These are phyloP conservation scores for Candida easanensis DNA, from an alignment of 805 yeast genomes.

Conservation along the genomic window DNA sequence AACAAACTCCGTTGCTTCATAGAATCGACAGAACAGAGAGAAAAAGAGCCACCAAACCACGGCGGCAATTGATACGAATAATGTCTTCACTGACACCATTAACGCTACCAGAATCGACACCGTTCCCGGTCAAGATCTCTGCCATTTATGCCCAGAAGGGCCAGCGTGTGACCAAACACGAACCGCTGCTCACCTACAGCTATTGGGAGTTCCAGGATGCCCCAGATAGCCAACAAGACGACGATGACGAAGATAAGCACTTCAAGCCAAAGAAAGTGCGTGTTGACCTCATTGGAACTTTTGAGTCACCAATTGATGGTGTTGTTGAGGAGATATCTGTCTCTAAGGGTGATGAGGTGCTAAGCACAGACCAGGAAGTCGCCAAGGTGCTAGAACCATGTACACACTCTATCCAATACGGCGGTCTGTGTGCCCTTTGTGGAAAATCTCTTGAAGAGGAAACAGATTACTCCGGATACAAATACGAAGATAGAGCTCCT, in stretches of 20 bases:
- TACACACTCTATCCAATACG: conserved; percentile 88
- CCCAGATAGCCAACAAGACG: conserved; percentile 26
- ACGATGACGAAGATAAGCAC: conserved; percentile 12
- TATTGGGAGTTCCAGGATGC: conserved; percentile 42
- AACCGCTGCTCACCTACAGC: conserved; percentile 39
- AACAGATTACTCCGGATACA: conserved; percentile 68
- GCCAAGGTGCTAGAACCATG: conserved; percentile 76
- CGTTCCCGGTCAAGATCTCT: conserved; percentile 39
- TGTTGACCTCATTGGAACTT: conserved; percentile 70
- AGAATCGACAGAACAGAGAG: too few relatives aligned
- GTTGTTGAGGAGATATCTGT: conserved; percentile 49
- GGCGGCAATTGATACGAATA: background rate
- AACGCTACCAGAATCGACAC: conserved; percentile 26
- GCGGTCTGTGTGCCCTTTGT: conserved; percentile 92
- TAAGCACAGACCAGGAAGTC: conserved; percentile 43
- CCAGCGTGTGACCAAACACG: conserved; percentile 35
- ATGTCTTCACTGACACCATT: conserved; percentile 18
- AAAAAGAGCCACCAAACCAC: background rate
- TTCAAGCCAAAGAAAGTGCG: conserved; percentile 32
- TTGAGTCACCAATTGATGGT: conserved; percentile 84
- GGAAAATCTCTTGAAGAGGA: conserved; percentile 73
- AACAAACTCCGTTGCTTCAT: too few relatives aligned
- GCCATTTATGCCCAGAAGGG: conserved; percentile 32
- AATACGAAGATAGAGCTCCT: conserved; percentile 66
- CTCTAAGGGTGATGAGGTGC: conserved; percentile 57